Base-by-base conservation (phyloP, 1,284 basidiomycete species). In the Malassezia cuniculi region DNA sequence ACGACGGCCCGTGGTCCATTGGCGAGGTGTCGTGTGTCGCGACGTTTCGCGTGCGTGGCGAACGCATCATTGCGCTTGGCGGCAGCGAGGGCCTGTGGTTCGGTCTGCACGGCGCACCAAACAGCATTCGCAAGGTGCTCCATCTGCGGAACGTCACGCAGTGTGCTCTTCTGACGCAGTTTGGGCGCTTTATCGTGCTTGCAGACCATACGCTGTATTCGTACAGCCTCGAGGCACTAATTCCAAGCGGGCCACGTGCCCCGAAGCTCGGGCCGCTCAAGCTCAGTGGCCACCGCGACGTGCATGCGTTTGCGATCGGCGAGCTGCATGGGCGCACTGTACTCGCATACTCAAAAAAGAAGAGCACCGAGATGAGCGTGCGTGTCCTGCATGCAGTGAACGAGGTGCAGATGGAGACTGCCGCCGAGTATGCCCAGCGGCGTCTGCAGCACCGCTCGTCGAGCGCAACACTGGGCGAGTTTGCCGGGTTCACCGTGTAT, bases 51-150 rank as follows among this genome's bases (percentile, higher is more conserved):
- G 85, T 85, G 2, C 73, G 77, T 5, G 85, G 82, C 4, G 77
- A 85, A 29, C 76, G 77, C 2, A 73, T 95, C 12, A 80, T 94
- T 14, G 86, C 89, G 0, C 80, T 94, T 52, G 89, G 89, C 15
- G 93, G 87, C 67, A 80, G 83, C 0, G 85, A 94, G 59, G 90
- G 90, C 25, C 84, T 95, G 2, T 95, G 86, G 85, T 90, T 95
- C 50, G 90, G 89, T 0, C 80, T 93, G 68, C 76, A 84, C 21
- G 81, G 84, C 55, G 81, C 90, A 62, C 79, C 86, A 0, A 71
- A 74, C 63, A 89, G 86, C 5, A 75, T 93, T 69, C 78, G 83
- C 22, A 82, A 85, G 41, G 86, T 94, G 15, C 70, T 94, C 10
- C 85, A 89, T 60, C 72, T 93, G 27, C 84, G 83, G 67, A 76